Evolutionary conservation across 106 monocot species (phyloP), one percentile per base, ranked within the genome.

Genomic region (Iris macrosiphon): DNA sequence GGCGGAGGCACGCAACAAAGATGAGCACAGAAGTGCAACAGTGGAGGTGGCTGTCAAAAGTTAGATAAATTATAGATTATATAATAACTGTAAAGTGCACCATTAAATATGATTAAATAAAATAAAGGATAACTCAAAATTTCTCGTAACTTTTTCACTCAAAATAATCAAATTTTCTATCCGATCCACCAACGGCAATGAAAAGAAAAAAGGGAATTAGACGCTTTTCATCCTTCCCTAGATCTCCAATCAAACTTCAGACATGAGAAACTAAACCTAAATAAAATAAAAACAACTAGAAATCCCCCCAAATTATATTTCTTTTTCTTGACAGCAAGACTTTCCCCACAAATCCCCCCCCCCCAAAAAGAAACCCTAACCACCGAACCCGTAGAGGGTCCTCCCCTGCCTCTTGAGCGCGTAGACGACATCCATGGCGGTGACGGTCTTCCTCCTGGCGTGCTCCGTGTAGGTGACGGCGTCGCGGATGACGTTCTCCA

Each of bases 391-490:
- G 15, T 72, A 72, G 21, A 73, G 72, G 23, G 72, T 65, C 14
- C 65, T 27, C 6, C 72, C 72, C 72, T 73, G 72, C 22, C 65
- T 48, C 65, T 73, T 73, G 34, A 74, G 66, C 9, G 74, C 67
- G 37, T 74, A 74, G 26, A 74, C 74, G 13, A 74, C 74, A 5
- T 74, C 74, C 74, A 74, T 74, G n/a, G 74, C 74, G 3, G 74
- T 74, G 28, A 74, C 66, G 21, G 66, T 67, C 67, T 74, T 74
- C n/a, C 74, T 59, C 18, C 74, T 59, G 26, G 66, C 74, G 53
- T 70, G 79, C 69, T 79, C 79, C 6, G 79, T 79, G 49, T 79
- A 79, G 18, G 79, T 79, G 16, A 79, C 79, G 27, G 79, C 79
- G 24, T 79, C 79, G 42, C 73, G 73, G 53, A 79, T 79, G 15